Percentiles rank a stretch among this genome's conserved stretches.
Conservation (phyloP, 805 yeast genomes). For the Zygosaccharomyces gambellarensis region DNA sequence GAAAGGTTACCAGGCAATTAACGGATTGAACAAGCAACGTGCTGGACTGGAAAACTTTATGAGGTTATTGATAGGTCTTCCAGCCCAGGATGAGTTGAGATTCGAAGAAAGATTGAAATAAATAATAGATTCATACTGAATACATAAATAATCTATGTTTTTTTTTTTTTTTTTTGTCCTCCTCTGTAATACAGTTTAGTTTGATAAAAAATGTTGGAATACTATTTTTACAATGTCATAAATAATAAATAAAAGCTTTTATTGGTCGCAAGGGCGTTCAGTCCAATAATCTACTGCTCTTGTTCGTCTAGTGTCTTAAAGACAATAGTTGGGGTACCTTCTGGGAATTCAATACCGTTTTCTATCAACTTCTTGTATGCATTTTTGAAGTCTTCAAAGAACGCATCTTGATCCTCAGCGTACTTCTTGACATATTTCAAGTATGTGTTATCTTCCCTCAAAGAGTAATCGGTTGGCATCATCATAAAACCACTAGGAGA, state of each 20-base stretch:
- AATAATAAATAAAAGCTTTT: background rate
- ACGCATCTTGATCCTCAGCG: slow-evolving; percentile 59
- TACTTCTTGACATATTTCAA: slow-evolving; percentile 57
- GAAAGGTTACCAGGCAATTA: slow-evolving; percentile 84
- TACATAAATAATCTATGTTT: background rate
- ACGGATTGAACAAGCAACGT: slow-evolving; percentile 93
- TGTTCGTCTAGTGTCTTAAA: slow-evolving; percentile 73
- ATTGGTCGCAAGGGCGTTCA: background rate
- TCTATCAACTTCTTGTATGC: slow-evolving; percentile 71
- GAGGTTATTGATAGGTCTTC: slow-evolving; percentile 85
- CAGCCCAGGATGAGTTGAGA: slow-evolving; percentile 85
- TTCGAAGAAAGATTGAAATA: slow-evolving; percentile 71
- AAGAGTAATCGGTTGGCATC: slow-evolving; percentile 76
- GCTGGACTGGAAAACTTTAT: slow-evolving; percentile 86
- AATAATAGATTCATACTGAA: background rate
- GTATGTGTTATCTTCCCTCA: slow-evolving; percentile 57
- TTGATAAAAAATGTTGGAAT: background rate
- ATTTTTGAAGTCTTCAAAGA: slow-evolving; percentile 57
- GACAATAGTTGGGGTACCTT: slow-evolving; percentile 37
- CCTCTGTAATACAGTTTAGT: background rate
- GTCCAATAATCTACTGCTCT: slow-evolving; percentile 25
- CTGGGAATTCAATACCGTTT: slow-evolving; percentile 66
- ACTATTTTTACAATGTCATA: background rate
- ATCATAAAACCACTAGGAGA: slow-evolving; percentile 72
- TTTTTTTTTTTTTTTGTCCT: background rate